Evolutionary conservation across 495 filamentous ascomycete species (phyloP), one percentile per base, ranked within the genome.

Genomic region (Hyaloscypha variabilis): DNA sequence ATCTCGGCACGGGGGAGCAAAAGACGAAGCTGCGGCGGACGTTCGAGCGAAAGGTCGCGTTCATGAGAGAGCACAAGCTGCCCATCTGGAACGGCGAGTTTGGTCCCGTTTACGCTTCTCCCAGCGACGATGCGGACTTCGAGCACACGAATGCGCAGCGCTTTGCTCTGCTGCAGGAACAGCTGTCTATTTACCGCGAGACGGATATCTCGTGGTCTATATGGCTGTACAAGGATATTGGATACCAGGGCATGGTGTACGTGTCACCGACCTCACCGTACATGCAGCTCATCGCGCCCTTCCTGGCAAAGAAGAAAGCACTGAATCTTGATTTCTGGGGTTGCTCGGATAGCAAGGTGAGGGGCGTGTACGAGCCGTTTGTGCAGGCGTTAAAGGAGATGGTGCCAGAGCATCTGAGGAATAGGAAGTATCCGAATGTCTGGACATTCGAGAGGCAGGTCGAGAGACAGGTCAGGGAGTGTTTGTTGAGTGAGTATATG

Each of bases 31-130:
- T 90, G 1, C 75, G 78, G 58, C 72, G 72, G 14, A 68, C 76
- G 13, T 88, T 84, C 67, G 71, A 80, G 62, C 76, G 84, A 28
- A 90, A 90, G 74, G 82, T 80, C 3, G 71, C 81, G 31, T 87
- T 85, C 71, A 88, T 88, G 86, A 77, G 76, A 39, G 65, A 78
- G 21, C 72, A 84, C 21, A 71, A 73, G 17, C 79, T 83, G 3
- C 82, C 86, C 4, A 82, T 85, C 70, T 90, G 86, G 87, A 90
- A 90, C 67, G 87, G 87, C 55, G 87, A 89, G 66, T 90, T 87
- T 61, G 87, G 87, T 1, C 87, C 86, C 3, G 85, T 89, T 3
- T 88, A 88, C 69, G 82, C 81, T 5, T 69, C 72, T 23, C 76
- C 78, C 1, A 76, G 77, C 1, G 10, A 14, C 13, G 74, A 75